Evolutionary conservation across 2,329 filamentous ascomycete species (phyloP), one percentile per base, ranked within the genome.

Genomic region (Fusarium sp.): DNA sequence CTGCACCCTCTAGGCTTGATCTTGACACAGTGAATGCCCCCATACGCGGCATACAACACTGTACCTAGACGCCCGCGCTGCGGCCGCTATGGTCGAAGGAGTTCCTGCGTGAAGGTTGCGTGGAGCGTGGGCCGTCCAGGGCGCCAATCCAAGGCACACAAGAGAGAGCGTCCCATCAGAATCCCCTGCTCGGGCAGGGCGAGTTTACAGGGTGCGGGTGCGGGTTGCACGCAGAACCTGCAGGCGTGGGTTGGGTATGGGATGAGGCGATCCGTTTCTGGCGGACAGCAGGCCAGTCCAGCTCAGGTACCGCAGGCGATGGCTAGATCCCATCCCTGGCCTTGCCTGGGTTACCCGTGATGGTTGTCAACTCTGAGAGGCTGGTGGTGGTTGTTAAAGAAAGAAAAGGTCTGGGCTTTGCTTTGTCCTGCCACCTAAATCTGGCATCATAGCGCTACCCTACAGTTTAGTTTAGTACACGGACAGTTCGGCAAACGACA

Each of bases 41-140:
- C 27, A 31, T 31, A 31, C 46, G 17, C n/a, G 35, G 29, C 55
- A 31, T 40, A 46, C 24, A 16, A 55, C 62, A 70, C 44, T 44
- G 17, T 20, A n/a, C 49, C 44, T 71, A 65, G 51, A 60, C 71
- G 71, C 71, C 67, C 71, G 53, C 61, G 65, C 58, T 71, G 40
- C 63, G 51, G 57, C 71, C 64, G 67, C 46, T 53, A 40, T 59
- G 61, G 55, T 57, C 62, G 62, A 69, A 73, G 65, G 62, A 77
- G 73, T 72, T 75, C 73, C 72, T 75, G 70, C 68, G 73, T 72
- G 44, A 73, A 55, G 70, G 73, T 59, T 74, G 73, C 71, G 68
- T 75, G 68, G 68, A 74, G 64, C 64, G 49, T 72, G 61, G 67
- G 40, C 66, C 71, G 10, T 51, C 60, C 64, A 72, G 69, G 58